Conservation (phyloP, 1,284 basidiomycete genomes). For the Heterobasidion parviporum region DNA sequence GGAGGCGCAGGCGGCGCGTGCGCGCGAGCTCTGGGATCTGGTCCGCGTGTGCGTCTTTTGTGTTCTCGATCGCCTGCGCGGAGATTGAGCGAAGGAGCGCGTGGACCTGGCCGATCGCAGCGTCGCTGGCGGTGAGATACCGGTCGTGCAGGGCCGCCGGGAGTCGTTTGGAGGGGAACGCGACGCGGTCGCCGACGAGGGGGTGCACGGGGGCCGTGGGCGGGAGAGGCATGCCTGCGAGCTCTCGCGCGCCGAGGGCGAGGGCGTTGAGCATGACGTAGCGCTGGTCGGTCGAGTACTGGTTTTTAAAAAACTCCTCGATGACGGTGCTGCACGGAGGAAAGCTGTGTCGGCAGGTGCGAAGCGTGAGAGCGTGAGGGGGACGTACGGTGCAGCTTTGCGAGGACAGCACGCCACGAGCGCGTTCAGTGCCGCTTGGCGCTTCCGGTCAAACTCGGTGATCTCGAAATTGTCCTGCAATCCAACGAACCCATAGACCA, state of each 20-base stretch:
- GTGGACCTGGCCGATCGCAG: constrained; percentile 31
- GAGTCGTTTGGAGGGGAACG: constrained; percentile 75
- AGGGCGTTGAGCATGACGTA: constrained; percentile 81
- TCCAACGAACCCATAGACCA: constrained; percentile 66
- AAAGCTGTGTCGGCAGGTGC: not conserved
- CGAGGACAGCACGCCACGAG: constrained; percentile 74
- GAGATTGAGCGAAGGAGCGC: constrained; percentile 53
- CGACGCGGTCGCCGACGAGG: constrained; percentile 27
- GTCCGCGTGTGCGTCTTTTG: constrained; percentile 38
- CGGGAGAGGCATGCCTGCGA: constrained; percentile 62
- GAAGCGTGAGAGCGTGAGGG: not conserved
- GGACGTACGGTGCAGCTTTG: constrained; percentile 70
- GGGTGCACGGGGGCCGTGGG: constrained; percentile 25
- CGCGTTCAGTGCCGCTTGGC: constrained; percentile 72
- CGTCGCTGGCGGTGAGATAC: constrained; percentile 38
- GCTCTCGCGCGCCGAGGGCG: constrained; percentile 78
- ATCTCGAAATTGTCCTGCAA: constrained; percentile 83
- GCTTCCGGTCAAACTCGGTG: constrained; percentile 68
- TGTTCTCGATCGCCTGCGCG: constrained; percentile 46
- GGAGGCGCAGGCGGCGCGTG: constrained; percentile 70
- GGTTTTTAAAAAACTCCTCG: constrained; percentile 89
- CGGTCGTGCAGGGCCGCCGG: constrained; percentile 63
- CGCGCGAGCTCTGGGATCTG: constrained; percentile 56
- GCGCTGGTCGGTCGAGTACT: constrained; percentile 84
- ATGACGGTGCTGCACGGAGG: constrained; percentile 54